Base-by-base conservation (phyloP, 2,329 filamentous ascomycete species). In the Macrophomina tecta region DNA sequence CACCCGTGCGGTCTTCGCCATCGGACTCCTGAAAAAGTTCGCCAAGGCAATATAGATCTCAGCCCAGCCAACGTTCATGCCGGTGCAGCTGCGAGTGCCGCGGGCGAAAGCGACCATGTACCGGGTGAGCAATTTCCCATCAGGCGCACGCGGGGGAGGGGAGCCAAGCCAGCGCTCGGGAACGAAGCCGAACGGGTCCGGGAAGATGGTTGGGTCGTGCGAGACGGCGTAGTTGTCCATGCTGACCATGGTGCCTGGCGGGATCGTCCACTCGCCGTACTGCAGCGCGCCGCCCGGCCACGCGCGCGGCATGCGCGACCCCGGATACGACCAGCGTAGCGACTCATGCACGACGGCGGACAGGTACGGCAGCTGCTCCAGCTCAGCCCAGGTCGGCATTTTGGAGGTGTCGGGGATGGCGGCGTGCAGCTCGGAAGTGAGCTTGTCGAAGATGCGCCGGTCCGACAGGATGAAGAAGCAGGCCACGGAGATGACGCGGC, bases 321-420 rank as follows among this genome's bases (percentile, higher is more conserved):
- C 78, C 1, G 79, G 79, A 58, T 80, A 81, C 2, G 71, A 73
- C 16, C 82, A 71, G 2, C 78, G 73, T 12, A 73, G 70, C 8
- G 73, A 71, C 65, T 80, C 77, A 69, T 75, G 8, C 14, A 69
- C 23, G 46, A 42, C 61, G 11, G 67, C 67, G 2, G 11, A 34
- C 12, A 69, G 60, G 38, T 67, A 69, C 16, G 60, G 60, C 3
- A 69, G 52, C 42, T 62, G 38, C 34, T 65, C 68, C 4, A 68
- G 64, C 30, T 32, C 30, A 3, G 12, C 7, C 58, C 55, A 64
- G 32, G 30, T 36, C 7, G 60, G 58, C 18, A 52, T 32, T 5
- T 34, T 2, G 1, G 18, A n/a, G 1, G 62, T 7, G 18, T 77
- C 74, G 2, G 71, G 71, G 38, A 73, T 68, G n/a, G 72, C 70